phyloP scores from a whole-genome alignment of 148 eudicot genomes.

The Euryodendron excelsum region DNA sequence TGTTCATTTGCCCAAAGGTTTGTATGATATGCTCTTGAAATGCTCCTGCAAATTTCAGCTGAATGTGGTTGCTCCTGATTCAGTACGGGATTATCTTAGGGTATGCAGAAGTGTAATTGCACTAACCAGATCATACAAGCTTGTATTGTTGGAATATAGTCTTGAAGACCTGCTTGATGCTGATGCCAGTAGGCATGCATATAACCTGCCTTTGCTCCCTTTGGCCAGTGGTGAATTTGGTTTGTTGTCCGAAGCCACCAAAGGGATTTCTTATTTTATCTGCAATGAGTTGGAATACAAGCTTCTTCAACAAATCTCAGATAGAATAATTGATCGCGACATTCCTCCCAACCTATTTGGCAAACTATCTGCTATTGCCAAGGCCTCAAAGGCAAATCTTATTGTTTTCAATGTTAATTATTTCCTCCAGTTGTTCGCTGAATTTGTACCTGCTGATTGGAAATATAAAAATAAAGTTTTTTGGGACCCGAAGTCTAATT shows the following conservation, averaged over 20 bases:
- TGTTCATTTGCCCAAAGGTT: conserved; percentile 61
- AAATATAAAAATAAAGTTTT: conserved; percentile 58
- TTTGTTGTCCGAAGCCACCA: conserved; percentile 49
- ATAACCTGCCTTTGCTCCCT: conserved; percentile 75
- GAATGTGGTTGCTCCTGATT: conserved; percentile 87
- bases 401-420: conserved; percentile 51
- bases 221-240: conserved; percentile 89
- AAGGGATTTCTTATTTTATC: conserved; percentile 62
- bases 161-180: conserved; percentile 87
- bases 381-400: conserved; percentile 69
- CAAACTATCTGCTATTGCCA: conserved; percentile 69
- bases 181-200: conserved; percentile 61
- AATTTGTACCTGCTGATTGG: conserved; percentile 84
- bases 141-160: conserved; percentile 89
- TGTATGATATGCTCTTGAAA: conserved; percentile 72
- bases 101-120: conserved; percentile 34
- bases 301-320: conserved; percentile 67
- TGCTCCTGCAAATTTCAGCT: conserved; percentile 37
- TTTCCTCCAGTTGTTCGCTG: conserved; percentile 58
- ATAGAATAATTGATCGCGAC: conserved; percentile 61
- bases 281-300: conserved; percentile 71
- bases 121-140: conserved; percentile 51
- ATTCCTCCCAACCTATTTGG: conserved; percentile 50
- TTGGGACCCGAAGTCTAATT: conserved; percentile 55
- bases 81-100: conserved; percentile 69